Evolutionary conservation across 371 early-diverging fungal species (phyloP).

Genomic region (Capillidium rhysosporum): DNA sequence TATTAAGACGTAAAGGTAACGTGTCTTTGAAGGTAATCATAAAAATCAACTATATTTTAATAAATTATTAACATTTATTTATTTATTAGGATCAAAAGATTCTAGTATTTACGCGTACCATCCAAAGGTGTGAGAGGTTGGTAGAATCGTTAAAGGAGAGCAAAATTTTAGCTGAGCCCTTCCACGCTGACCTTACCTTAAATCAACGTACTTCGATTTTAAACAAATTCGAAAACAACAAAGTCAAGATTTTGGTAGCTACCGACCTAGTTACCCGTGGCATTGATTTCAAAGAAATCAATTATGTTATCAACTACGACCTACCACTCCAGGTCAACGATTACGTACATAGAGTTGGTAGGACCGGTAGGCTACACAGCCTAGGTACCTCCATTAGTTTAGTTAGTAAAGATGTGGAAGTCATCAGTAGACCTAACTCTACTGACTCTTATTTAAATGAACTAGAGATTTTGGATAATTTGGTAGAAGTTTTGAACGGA

Average conservation of each 20-base stretch:
- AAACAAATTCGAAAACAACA: not conserved
- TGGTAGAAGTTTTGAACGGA: not conserved
- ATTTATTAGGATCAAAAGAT: not conserved
- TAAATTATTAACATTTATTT: not conserved
- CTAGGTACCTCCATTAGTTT: not conserved
- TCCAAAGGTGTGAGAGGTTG: not conserved
- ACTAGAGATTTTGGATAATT: not conserved
- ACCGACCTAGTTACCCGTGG: slow-evolving; percentile 5
- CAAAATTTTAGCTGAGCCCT: not conserved
- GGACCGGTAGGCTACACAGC: not conserved
- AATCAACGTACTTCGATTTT: not conserved
- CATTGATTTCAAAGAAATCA: not conserved
- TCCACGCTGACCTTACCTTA: not conserved
- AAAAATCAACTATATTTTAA: not conserved
- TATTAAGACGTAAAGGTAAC: slow-evolving; percentile 3
- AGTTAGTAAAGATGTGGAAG: not conserved
- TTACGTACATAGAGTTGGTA: slow-evolving; percentile 2
- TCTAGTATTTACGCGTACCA: slow-evolving; percentile 2
- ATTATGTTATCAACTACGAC: slow-evolving; percentile 5
- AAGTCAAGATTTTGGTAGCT: not conserved
- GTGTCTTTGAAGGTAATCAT: slow-evolving; percentile 4
- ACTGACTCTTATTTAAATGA: not conserved
- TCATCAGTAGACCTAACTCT: not conserved
- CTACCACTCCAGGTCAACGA: not conserved
- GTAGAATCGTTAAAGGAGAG: not conserved